Evolutionary conservation across 352 stramenopile genomes (phyloP).

Genomic region (Phytophthora citrophthora): DNA sequence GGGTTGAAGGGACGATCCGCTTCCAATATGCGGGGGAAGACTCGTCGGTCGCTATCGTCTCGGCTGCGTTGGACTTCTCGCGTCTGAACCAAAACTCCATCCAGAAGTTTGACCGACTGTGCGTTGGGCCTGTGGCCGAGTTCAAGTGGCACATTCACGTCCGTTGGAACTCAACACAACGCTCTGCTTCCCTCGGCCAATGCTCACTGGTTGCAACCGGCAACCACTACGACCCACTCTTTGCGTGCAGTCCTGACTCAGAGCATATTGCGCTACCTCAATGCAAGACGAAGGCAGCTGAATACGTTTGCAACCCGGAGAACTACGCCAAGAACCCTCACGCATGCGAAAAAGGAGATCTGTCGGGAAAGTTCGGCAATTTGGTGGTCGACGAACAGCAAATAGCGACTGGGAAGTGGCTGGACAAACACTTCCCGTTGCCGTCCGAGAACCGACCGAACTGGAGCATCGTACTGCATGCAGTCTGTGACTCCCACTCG

Average conservation of each 20-base stretch:
- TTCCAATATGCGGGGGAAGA: constrained; percentile 29
- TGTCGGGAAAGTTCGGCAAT: constrained; percentile 54
- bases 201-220: constrained; percentile 41
- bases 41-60: constrained; percentile 31
- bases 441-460: constrained; percentile 32
- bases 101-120: constrained; percentile 30
- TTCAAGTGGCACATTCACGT: constrained; percentile 62
- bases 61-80: constrained; percentile 45
- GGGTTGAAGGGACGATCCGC: constrained; percentile 26
- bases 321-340: constrained; percentile 40
- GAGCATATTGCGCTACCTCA: constrained; percentile 37
- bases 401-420: constrained; percentile 31
- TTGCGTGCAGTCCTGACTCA: constrained; percentile 53
- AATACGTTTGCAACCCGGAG: constrained; percentile 47
- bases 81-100: constrained; percentile 30
- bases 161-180: constrained; percentile 30
- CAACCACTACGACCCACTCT: constrained; percentile 66
- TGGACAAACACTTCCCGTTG: constrained; percentile 39
- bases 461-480: constrained; percentile 57
- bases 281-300: constrained; percentile 31
- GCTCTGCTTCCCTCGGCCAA: constrained; percentile 35
- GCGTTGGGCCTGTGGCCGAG: constrained; percentile 25
- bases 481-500: constrained; percentile 32
- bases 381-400: constrained; percentile 32
- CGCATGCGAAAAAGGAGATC: constrained; percentile 55